Evolutionary conservation across 768 basidiomycete species (phyloP), one percentile per base, ranked within the genome.

Genomic region (Pleurotus citrinopileatus): DNA sequence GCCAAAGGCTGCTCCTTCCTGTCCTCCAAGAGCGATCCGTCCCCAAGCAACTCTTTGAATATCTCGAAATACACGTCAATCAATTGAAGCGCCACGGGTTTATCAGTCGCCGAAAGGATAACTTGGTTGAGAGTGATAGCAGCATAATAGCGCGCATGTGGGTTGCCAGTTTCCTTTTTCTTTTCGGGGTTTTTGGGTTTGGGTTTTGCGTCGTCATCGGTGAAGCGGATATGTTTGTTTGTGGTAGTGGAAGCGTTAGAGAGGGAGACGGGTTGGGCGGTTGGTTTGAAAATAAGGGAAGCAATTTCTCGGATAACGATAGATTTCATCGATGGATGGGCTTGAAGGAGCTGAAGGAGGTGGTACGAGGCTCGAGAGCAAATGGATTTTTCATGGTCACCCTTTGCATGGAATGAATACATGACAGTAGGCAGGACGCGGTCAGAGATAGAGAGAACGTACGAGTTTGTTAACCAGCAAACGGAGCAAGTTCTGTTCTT

Each of bases 61-160:
- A 98, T 79, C 72, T 94, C 88, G 63, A 98, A 99, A 70, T 98
- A 98, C 3, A 94, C 79, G 47, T 94, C 88, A 17, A 98, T 84
- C 56, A 98, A 75, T 56, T 83, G 79, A 42, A 84, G 70, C 12
- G 94, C 89, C 8, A 94, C 89, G 0, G 83, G 82, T 7, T 80
- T 75, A 60, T 97, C 94, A 15, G 66, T 73, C 4, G 80, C 77
- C 8, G 77, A 72, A 26, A 98, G 76, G 36, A 93, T 83, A 55
- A 95, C 86, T 70, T 98, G 97, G 67, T 98, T 98, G 60, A 98
- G 86, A 0, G 97, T 97, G 63, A 97, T 93, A 4, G 89, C 78
- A 13, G 92, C 84, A 67, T 98, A 99, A 70, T 98, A 99, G 46
- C 87, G 80, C 0, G 87, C 88, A 67, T 98, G 94, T 12, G 78